Percentiles rank a stretch among this genome's conserved stretches.
phyloP scores from a whole-genome alignment of 2,329 filamentous ascomycete genomes.

The Aureobasidium zeae region DNA sequence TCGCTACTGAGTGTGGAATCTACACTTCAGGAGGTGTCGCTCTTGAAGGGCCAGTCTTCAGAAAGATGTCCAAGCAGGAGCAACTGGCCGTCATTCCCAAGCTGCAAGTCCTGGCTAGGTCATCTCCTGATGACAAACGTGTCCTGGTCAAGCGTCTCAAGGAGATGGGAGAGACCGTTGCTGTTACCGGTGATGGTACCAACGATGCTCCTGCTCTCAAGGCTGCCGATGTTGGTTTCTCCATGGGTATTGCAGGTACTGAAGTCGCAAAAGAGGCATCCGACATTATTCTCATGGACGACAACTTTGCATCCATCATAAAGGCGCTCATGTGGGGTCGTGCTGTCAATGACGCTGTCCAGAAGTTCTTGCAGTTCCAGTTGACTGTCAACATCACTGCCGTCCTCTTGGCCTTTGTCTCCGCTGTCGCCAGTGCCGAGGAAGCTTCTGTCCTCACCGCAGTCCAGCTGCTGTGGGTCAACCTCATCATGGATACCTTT shows the following conservation, averaged over 20 bases:
- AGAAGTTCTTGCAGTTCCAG: conserved; percentile 58
- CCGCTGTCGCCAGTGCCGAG: conserved; percentile 61
- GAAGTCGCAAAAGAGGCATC: conserved; percentile 56
- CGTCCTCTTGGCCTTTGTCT: conserved; percentile 77
- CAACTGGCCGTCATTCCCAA: conserved; percentile 51
- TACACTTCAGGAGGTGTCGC: conserved; percentile 35
- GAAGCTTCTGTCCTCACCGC: conserved; percentile 73
- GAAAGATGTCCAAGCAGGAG: conserved; percentile 34
- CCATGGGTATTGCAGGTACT: conserved; percentile 58
- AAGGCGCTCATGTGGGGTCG: conserved; percentile 54
- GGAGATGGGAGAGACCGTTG: conserved; percentile 56
- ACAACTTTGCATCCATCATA: conserved; percentile 55
- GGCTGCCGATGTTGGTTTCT: conserved; percentile 57
- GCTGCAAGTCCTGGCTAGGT: conserved; percentile 58
- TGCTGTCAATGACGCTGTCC: conserved; percentile 47
- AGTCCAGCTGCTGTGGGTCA: conserved; percentile 91
- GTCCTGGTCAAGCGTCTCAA: conserved; percentile 56
- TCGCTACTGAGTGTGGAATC: conserved; percentile 66
- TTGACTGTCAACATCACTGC: conserved; percentile 88
- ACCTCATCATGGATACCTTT: conserved; percentile 95
- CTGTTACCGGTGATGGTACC: conserved; percentile 58
- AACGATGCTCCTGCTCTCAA: conserved; percentile 59
- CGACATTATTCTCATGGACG: conserved; percentile 53
- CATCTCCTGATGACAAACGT: conserved; percentile 61
- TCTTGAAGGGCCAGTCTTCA: conserved; percentile 38